phyloP scores from a whole-genome alignment of 805 yeast genomes.

The Grigorovia transvaalensis region DNA sequence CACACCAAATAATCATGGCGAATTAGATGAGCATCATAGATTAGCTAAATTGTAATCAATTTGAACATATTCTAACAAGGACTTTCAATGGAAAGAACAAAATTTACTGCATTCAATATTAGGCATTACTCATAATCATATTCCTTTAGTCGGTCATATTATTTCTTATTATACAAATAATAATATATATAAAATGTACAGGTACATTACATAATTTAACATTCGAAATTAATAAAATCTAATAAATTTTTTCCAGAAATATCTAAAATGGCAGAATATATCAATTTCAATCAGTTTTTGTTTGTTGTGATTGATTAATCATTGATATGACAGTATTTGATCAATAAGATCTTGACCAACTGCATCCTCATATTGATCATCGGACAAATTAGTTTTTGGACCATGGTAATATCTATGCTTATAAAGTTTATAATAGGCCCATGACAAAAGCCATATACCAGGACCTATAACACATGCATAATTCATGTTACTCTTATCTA shows the following conservation, averaged over 20 bases:
- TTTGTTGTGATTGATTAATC: too few relatives aligned
- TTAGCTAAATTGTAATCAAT: constrained; percentile 3
- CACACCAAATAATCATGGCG: constrained; percentile 36
- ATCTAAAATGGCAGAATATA: not conserved
- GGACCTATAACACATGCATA: constrained; percentile 59
- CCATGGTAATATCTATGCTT: constrained; percentile 50
- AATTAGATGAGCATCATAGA: constrained; percentile 13
- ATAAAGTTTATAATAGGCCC: constrained; percentile 40
- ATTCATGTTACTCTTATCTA: constrained; percentile 45
- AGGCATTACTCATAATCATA: not conserved
- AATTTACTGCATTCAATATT: not conserved
- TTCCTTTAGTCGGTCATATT: too few relatives aligned
- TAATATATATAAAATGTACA: too few relatives aligned
- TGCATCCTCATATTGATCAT: constrained; percentile 21
- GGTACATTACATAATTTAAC: too few relatives aligned
- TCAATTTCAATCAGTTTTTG: not conserved
- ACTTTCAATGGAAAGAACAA: not conserved
- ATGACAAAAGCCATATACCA: constrained; percentile 47
- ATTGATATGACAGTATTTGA: constrained; percentile 12
- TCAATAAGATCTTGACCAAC: constrained; percentile 22
- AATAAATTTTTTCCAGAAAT: too few relatives aligned
- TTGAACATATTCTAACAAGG: not conserved
- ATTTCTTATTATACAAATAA: too few relatives aligned
- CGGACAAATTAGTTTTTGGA: constrained; percentile 34
- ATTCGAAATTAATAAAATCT: too few relatives aligned